phyloP scores from a whole-genome alignment of 495 filamentous ascomycete genomes.

The Parachaetomium inaequale region DNA sequence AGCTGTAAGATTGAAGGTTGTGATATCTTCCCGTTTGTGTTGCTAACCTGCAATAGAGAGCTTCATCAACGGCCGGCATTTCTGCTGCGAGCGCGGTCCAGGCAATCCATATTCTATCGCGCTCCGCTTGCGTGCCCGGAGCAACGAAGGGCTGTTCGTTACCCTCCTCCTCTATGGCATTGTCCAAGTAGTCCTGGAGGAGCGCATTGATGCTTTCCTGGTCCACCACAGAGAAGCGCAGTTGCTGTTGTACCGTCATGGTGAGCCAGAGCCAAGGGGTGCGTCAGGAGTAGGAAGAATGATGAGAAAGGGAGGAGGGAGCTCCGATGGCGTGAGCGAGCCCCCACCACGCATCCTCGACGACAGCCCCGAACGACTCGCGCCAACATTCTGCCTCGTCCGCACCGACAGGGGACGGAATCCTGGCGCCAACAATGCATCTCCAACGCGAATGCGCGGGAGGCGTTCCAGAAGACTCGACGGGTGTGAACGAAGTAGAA shows the following conservation, averaged over 20 bases:
- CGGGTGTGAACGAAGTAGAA: too few relatives aligned
- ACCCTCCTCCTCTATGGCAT: neutral
- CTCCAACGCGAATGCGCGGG: too few relatives aligned
- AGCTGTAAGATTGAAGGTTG: neutral
- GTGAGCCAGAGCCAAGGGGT: neutral
- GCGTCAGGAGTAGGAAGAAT: neutral
- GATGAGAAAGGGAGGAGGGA: neutral
- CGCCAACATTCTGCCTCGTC: constrained; percentile 1
- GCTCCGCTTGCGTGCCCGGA: neutral
- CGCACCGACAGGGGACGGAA: too few relatives aligned
- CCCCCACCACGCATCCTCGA: neutral
- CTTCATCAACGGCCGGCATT: neutral
- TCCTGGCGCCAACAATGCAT: too few relatives aligned
- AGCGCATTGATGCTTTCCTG: neutral
- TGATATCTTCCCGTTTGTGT: neutral
- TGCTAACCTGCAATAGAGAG: neutral
- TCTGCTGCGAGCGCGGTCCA: neutral
- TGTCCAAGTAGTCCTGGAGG: too few relatives aligned
- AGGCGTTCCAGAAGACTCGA: too few relatives aligned
- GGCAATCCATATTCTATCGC: constrained; percentile 1
- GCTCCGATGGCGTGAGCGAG: neutral
- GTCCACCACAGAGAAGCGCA: too few relatives aligned
- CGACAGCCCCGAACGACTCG: constrained; percentile 1
- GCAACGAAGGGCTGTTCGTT: constrained; percentile 8
- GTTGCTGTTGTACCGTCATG: constrained; percentile 3